These are phyloP conservation scores for Mucor indicus DNA, from an alignment of 371 early-diverging fungal genomes.

Conservation along the genomic window DNA sequence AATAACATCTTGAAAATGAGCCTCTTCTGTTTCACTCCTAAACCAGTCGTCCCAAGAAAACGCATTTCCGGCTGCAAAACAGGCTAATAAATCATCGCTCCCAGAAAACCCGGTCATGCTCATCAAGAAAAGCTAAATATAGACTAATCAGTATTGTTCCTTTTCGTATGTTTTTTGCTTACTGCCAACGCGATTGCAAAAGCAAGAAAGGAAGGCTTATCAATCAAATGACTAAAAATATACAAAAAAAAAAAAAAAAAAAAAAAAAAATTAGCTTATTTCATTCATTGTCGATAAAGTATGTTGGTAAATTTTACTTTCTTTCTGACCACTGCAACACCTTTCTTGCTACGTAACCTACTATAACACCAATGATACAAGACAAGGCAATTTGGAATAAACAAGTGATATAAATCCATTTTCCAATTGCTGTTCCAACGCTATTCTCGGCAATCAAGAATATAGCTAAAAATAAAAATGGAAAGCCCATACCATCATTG, in stretches of 20 bases:
- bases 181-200: conserved; percentile 89
- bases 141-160: neutral
- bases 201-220: conserved; percentile 87
- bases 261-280: too few species aligned
- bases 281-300: too few species aligned
- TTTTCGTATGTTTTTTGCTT: too few species aligned
- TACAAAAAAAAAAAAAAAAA: too few species aligned
- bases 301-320: conserved; percentile 30
- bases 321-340: conserved; percentile 73
- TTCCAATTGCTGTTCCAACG: conserved; percentile 66
- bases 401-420: conserved; percentile 77
- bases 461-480: conserved; percentile 84
- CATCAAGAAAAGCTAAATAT: conserved; percentile 63
- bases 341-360: conserved; percentile 76
- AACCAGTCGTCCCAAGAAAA: conserved; percentile 94
- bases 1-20: conserved; percentile 89
- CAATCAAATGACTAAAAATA: conserved; percentile 65
- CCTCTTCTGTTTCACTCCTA: conserved; percentile 78
- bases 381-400: conserved; percentile 78
- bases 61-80: conserved; percentile 89
- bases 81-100: conserved; percentile 87
- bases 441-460: conserved; percentile 60
- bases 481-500: conserved; percentile 86
- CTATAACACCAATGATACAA: conserved; percentile 70
- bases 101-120: conserved; percentile 81